phyloP scores from a whole-genome alignment of 495 filamentous ascomycete species.

The Podospora bellae-mahoneyi region DNA sequence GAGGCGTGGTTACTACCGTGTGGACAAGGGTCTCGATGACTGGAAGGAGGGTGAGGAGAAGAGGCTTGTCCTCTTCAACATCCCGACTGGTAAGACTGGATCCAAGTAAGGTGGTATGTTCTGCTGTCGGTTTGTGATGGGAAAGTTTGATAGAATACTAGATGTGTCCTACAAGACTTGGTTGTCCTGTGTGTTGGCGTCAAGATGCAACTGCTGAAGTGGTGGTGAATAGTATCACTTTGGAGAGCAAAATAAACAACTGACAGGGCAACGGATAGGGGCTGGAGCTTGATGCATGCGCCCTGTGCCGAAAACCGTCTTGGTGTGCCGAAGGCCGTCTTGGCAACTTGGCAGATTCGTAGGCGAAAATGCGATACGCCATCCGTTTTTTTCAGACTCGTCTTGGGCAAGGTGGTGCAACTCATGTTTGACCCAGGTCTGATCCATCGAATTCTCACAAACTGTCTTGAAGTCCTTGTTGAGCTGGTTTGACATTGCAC shows the following conservation, averaged over 20 bases:
- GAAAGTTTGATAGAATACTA: neutral
- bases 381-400: neutral
- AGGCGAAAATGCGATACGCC: neutral
- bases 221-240: neutral
- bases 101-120: slow-evolving; percentile 20
- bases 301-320: neutral
- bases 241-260: neutral
- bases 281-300: neutral
- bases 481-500: neutral
- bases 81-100: slow-evolving; percentile 57
- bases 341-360: neutral
- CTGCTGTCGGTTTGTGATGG: neutral
- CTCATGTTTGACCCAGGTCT: neutral
- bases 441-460: no score
- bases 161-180: neutral
- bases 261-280: neutral
- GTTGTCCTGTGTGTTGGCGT: neutral
- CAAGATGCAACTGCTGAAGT: neutral
- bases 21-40: slow-evolving; percentile 56
- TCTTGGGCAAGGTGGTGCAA: neutral
- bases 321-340: neutral
- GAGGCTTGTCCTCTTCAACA: slow-evolving; percentile 72
- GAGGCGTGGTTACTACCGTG: slow-evolving; percentile 83
- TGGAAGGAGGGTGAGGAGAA: slow-evolving; percentile 47
- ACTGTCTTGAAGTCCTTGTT: no score